These are phyloP conservation scores for Oxytropis ochrocephala DNA, from an alignment of 306 rosid genomes.

Conservation along the genomic window DNA sequence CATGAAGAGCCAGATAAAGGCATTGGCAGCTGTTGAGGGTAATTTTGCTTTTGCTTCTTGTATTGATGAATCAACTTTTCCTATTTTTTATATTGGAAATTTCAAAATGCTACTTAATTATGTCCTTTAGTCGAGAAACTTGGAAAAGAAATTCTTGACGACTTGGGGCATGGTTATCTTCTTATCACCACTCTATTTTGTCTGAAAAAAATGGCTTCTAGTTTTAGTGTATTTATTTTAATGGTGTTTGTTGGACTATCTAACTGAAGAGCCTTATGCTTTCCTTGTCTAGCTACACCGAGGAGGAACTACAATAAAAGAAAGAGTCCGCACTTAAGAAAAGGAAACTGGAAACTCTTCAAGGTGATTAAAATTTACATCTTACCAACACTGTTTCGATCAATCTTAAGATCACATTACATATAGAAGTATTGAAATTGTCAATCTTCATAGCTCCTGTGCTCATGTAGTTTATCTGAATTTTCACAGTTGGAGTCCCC, in stretches of 20 bases:
- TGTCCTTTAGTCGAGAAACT: constrained; percentile 11
- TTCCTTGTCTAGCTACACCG: constrained; percentile 54
- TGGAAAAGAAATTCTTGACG: background rate
- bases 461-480: constrained; percentile 6
- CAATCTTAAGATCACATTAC: constrained; percentile 4
- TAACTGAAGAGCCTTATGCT: constrained; percentile 23
- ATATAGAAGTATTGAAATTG: constrained; percentile 6
- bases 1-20: constrained; percentile 61
- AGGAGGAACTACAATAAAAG: constrained; percentile 68
- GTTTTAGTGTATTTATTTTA: constrained; percentile 8
- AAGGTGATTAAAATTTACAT: constrained; percentile 44
- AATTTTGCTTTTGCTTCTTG: constrained; percentile 20
- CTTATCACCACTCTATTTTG: constrained; percentile 21
- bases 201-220: constrained; percentile 10
- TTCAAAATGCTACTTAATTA: background rate
- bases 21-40: constrained; percentile 71
- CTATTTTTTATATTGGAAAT: background rate
- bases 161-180: constrained; percentile 11
- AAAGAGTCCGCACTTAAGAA: constrained; percentile 76
- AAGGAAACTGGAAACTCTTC: constrained; percentile 67
- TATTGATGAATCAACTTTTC: background rate
- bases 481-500: constrained; percentile 47
- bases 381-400: background rate
- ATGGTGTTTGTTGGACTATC: background rate
- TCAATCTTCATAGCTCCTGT: background rate